Conservation (phyloP, 2,329 filamentous ascomycete genomes). For the Xenosphaeropsis pyriputrescens region DNA sequence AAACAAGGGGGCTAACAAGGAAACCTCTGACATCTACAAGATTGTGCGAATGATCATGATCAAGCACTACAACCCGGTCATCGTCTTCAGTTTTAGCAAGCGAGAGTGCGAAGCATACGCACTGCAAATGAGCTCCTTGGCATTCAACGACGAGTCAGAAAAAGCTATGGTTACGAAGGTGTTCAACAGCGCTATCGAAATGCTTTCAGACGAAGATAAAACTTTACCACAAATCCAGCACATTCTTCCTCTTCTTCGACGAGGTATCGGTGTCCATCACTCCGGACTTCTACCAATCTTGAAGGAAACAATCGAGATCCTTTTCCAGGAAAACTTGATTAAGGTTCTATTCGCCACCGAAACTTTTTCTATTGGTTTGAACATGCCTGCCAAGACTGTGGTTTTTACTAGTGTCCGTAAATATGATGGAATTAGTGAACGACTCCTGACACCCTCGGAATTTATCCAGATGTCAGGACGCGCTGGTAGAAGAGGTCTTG, state of each 20-base stretch:
- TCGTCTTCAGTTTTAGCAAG: constrained; percentile 99
- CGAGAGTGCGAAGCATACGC: constrained; percentile 87
- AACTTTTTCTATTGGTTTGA: constrained; percentile 95
- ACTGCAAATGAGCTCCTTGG: constrained; percentile 69
- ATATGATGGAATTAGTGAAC: constrained; percentile 68
- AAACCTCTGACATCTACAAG: constrained; percentile 80
- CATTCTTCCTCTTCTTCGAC: constrained; percentile 73
- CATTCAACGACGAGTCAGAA: constrained; percentile 94
- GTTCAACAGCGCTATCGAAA: constrained; percentile 85
- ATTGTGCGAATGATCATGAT: constrained; percentile 98
- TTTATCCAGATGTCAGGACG: constrained; percentile 99
- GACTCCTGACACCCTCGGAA: constrained; percentile 85
- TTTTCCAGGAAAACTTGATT: constrained; percentile 96
- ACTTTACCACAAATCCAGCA: constrained; percentile 81
- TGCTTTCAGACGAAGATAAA: constrained; percentile 82
- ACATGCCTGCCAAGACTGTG: constrained; percentile 98
- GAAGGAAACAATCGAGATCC: constrained; percentile 96
- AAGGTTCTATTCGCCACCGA: constrained; percentile 97
- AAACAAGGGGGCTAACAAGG: constrained; percentile 68
- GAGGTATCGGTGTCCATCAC: constrained; percentile 94
- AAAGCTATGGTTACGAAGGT: constrained; percentile 90
- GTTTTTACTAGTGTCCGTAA: constrained; percentile 97
- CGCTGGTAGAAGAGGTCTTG: constrained; percentile 89
- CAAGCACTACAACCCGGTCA: constrained; percentile 94
- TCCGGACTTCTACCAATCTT: constrained; percentile 88